These are phyloP conservation scores for Esteya vermicola DNA, from an alignment of 2,329 filamentous ascomycete genomes.

Conservation along the genomic window DNA sequence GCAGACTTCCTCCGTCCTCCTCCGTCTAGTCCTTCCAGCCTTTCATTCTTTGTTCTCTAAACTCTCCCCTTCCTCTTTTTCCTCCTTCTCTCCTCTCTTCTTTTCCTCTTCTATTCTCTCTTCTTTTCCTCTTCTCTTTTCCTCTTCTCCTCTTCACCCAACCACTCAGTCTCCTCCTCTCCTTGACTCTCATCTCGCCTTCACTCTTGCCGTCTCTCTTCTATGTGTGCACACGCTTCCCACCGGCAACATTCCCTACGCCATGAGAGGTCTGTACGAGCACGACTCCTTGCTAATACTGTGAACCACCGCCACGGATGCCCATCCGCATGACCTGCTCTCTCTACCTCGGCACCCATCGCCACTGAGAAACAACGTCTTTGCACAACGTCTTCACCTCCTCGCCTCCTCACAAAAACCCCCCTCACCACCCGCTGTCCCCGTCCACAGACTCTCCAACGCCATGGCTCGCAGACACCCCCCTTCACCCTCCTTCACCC, in stretches of 20 bases:
- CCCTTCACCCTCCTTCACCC: conserved; percentile 12
- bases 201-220: too few relatives aligned
- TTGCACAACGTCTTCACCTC: background rate
- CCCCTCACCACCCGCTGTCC: background rate
- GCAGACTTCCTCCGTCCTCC: too few relatives aligned
- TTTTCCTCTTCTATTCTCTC: background rate
- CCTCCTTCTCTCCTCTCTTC: background rate
- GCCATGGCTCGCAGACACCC: background rate
- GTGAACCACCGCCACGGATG: too few relatives aligned
- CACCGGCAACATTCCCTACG: too few relatives aligned
- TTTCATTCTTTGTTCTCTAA: background rate
- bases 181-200: background rate
- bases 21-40: too few relatives aligned
- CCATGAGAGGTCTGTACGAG: too few relatives aligned
- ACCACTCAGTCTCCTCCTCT: background rate
- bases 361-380: too few relatives aligned
- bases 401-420: background rate
- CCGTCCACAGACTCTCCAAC: background rate
- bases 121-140: background rate
- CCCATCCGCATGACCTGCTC: too few relatives aligned
- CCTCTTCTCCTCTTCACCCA: background rate
- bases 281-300: too few relatives aligned
- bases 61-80: background rate
- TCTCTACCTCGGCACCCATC: too few relatives aligned
- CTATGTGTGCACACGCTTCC: too few relatives aligned